Conservation (phyloP, 2,329 filamentous ascomycete species). For the Xylariaceae sp. region DNA sequence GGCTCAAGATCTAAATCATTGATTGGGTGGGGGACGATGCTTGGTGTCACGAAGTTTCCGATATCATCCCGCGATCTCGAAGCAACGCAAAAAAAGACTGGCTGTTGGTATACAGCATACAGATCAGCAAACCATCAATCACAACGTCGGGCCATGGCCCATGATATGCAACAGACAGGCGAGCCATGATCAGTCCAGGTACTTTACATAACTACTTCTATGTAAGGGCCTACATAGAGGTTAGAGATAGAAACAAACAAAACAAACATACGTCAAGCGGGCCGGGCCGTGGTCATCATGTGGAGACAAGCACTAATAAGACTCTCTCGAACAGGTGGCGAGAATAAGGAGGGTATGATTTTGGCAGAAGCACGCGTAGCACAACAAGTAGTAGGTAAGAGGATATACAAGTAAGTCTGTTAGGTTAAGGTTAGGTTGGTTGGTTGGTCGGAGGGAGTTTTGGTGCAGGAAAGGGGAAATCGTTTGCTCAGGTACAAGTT, state of each 20-base stretch:
- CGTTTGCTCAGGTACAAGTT: too few relatives aligned
- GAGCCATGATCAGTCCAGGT: neutral
- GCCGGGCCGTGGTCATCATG: conserved; percentile 1
- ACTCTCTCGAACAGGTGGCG: neutral
- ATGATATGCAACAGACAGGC: neutral
- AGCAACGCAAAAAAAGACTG: neutral
- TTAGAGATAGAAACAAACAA: neutral
- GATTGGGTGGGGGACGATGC: neutral
- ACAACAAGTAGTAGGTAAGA: neutral
- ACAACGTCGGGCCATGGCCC: too few relatives aligned
- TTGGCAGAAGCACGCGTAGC: neutral
- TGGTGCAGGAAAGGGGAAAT: too few relatives aligned
- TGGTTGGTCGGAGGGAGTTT: too few relatives aligned
- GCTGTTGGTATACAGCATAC: too few relatives aligned
- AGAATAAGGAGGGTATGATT: neutral
- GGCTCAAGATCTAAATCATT: too few relatives aligned
- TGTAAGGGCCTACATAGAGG: too few relatives aligned
- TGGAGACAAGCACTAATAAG: neutral
- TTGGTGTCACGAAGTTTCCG: neutral
- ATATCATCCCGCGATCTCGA: neutral
- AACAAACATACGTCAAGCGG: neutral
- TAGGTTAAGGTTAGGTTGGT: too few relatives aligned
- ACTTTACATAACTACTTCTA: too few relatives aligned
- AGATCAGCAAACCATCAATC: neutral
- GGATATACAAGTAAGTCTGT: too few relatives aligned